These are phyloP conservation scores for Heritiera littoralis DNA, from an alignment of 345 rosid species.

Conservation along the genomic window DNA sequence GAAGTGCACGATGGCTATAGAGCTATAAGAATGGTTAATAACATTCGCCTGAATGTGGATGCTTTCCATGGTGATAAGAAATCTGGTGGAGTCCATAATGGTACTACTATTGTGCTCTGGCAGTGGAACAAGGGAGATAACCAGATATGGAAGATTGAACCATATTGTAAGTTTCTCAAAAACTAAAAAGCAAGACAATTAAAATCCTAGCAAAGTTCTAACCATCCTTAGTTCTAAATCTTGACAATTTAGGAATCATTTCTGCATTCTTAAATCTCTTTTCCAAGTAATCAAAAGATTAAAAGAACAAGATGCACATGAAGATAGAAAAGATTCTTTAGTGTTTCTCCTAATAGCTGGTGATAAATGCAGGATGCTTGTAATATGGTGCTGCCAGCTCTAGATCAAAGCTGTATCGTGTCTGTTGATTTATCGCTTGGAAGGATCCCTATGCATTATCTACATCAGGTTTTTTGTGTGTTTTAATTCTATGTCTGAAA, in stretches of 20 bases:
- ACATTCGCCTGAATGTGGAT: constrained; percentile 65
- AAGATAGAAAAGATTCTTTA: background rate
- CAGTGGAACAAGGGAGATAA: constrained; percentile 83
- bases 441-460: constrained; percentile 7
- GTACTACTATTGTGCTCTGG: constrained; percentile 73
- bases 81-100: constrained; percentile 77
- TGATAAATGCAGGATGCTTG: constrained; percentile 35
- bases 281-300: background rate
- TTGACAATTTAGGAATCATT: background rate
- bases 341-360: background rate
- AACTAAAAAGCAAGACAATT: background rate
- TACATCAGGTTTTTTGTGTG: background rate
- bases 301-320: background rate
- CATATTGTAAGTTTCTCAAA: constrained; percentile 57
- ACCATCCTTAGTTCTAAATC: background rate
- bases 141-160: constrained; percentile 81
- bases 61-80: constrained; percentile 73
- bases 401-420: constrained; percentile 3
- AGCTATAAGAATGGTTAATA: constrained; percentile 72
- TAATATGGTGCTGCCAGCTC: background rate
- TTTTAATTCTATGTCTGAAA: background rate
- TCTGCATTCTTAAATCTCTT: background rate
- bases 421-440: constrained; percentile 3
- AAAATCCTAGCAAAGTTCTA: background rate
- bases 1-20: constrained; percentile 41